Conservation (phyloP, 495 filamentous ascomycete species). For the Chaetomidium leptoderma region DNA sequence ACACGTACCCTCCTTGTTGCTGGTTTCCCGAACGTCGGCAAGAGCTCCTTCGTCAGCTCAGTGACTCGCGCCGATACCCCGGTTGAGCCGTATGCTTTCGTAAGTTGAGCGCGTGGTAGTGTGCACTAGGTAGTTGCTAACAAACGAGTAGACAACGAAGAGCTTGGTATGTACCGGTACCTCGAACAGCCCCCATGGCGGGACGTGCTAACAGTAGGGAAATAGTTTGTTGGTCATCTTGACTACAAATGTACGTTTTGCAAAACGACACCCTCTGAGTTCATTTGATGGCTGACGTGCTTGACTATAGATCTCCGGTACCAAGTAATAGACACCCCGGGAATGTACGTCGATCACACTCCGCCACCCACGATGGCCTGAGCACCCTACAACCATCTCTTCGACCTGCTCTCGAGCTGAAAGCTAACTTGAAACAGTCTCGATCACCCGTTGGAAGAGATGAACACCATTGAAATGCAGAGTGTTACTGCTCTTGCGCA, state of each 20-base stretch:
- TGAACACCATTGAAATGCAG: constrained; percentile 99
- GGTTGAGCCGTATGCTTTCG: constrained; percentile 94
- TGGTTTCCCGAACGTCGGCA: constrained; percentile 97
- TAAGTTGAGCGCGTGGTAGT: constrained; percentile 7
- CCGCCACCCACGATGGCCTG: too few species aligned
- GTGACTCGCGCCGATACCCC: constrained; percentile 95
- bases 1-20: constrained; percentile 92
- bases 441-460: constrained; percentile 96
- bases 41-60: constrained; percentile 87
- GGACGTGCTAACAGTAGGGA: constrained; percentile 67
- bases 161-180: constrained; percentile 48
- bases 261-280: not conserved
- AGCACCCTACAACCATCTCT: not conserved
- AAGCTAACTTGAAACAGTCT: constrained; percentile 40
- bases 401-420: not conserved
- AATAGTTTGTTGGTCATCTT: constrained; percentile 93
- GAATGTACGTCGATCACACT: constrained; percentile 50
- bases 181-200: not conserved
- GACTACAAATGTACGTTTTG: constrained; percentile 72
- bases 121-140: not conserved
- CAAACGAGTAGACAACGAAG: constrained; percentile 66
- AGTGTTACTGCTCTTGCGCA: constrained; percentile 97
- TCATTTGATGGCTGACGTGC: not conserved
- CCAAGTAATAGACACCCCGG: constrained; percentile 74
- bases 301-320: constrained; percentile 30